A percentile compares a stretch with the other conserved stretches of the same genome.
phyloP scores from a whole-genome alignment of 1,139 yeast species.

The Kurtzmaniella natalensis region DNA sequence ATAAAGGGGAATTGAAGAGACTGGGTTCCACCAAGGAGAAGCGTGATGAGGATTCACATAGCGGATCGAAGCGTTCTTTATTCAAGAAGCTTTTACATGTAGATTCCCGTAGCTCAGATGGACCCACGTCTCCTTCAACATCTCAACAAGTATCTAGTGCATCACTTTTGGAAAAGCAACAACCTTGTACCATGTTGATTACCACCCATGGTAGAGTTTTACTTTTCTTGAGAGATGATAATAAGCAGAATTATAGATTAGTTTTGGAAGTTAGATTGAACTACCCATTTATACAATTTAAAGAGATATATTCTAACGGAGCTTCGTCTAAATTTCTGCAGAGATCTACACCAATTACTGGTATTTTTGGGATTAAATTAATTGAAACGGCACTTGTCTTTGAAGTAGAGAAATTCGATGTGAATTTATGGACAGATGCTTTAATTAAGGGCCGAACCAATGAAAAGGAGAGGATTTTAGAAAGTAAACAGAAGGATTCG shows the following conservation, averaged over 20 bases:
- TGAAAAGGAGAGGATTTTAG: conserved; percentile 43
- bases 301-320: conserved; percentile 43
- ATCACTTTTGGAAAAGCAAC: conserved; percentile 30
- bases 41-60: neutral
- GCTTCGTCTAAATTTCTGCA: conserved; percentile 20
- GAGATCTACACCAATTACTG: conserved; percentile 35
- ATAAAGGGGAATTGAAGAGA: conserved; percentile 1
- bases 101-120: neutral
- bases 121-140: neutral
- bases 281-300: conserved; percentile 47
- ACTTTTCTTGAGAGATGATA: conserved; percentile 37
- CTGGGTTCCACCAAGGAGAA: conserved; percentile 1
- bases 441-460: conserved; percentile 46
- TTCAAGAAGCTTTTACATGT: conserved; percentile 14
- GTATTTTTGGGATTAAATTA: conserved; percentile 53
- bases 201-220: conserved; percentile 57
- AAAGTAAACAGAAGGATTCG: conserved; percentile 7
- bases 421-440: conserved; percentile 52
- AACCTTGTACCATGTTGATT: conserved; percentile 45
- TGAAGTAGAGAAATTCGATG: conserved; percentile 55
- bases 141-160: neutral
- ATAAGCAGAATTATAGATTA: conserved; percentile 30
- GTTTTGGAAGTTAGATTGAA: conserved; percentile 47
- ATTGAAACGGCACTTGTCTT: conserved; percentile 43
- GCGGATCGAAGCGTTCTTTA: conserved; percentile 7